Evolutionary conservation across 202 grass and related monocot genomes (phyloP).

Genomic region (Bolboschoenoplectus hybrid): DNA sequence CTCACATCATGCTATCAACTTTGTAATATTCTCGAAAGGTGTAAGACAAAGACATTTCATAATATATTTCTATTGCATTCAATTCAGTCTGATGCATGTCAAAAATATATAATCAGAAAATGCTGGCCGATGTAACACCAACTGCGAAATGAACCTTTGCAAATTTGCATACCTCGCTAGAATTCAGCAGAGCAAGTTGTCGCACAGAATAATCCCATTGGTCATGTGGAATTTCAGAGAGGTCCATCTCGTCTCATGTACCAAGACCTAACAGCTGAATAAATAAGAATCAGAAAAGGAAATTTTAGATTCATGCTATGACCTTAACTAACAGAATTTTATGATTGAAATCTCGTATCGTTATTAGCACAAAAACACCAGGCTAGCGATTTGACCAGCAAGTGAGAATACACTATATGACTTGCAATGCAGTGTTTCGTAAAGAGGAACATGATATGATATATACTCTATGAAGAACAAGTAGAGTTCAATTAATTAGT

Average conservation of each 20-base stretch:
- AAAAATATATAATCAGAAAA: not conserved
- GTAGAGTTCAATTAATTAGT: not conserved
- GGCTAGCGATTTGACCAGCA: not conserved
- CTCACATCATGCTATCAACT: not conserved
- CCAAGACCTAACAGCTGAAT: not conserved
- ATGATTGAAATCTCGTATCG: not conserved
- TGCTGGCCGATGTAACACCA: not conserved
- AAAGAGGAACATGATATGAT: not conserved
- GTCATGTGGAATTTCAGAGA: constrained; percentile 14
- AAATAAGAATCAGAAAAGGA: not conserved
- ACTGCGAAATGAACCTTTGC: not conserved
- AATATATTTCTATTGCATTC: not conserved
- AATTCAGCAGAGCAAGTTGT: constrained; percentile 4
- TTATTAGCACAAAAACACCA: not conserved
- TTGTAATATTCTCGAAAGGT: not conserved
- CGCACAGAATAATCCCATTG: constrained; percentile 9
- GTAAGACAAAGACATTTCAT: not conserved
- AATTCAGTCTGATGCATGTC: not conserved
- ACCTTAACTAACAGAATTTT: not conserved
- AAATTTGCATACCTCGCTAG: not conserved
- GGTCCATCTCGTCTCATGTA: not conserved
- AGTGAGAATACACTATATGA: not conserved
- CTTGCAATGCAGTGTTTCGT: not conserved
- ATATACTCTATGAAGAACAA: not conserved
- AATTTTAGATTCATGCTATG: not conserved